A percentile compares a stretch with the other conserved stretches of the same genome.
Conservation (phyloP, 1,284 basidiomycete species). For the Irpex sp. region DNA sequence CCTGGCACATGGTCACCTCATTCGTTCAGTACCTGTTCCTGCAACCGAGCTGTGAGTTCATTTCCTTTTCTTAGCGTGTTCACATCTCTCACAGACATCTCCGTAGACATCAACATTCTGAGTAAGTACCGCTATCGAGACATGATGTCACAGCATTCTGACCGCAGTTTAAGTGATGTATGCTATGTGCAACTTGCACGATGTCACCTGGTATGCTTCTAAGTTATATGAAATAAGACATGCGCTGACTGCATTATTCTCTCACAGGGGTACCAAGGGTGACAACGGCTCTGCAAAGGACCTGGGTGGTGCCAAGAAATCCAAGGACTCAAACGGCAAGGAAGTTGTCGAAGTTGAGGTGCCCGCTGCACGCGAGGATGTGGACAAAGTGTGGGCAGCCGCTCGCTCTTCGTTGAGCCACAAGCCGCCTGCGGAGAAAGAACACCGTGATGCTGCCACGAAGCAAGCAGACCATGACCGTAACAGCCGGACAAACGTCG, state of each 20-base stretch:
- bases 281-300: slow-evolving; percentile 84
- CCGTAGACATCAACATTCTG: slow-evolving; percentile 81
- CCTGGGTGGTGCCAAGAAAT: slow-evolving; percentile 82
- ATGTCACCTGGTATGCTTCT: slow-evolving; percentile 67
- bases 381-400: slow-evolving; percentile 80
- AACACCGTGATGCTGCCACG: slow-evolving; percentile 81
- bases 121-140: slow-evolving; percentile 35
- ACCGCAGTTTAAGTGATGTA: slow-evolving; percentile 60
- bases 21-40: slow-evolving; percentile 84
- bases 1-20: slow-evolving; percentile 93
- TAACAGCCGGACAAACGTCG: slow-evolving; percentile 80
- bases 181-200: slow-evolving; percentile 87
- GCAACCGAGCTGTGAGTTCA: slow-evolving; percentile 60
- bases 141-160: background rate
- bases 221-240: slow-evolving; percentile 4
- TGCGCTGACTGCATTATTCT: background rate
- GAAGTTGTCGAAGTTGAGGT: slow-evolving; percentile 82
- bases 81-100: slow-evolving; percentile 13
- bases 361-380: slow-evolving; percentile 76
- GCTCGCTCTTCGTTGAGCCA: slow-evolving; percentile 62
- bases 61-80: background rate
- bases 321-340: slow-evolving; percentile 78
- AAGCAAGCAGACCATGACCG: slow-evolving; percentile 86
- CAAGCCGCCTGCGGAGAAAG: slow-evolving; percentile 63
- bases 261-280: slow-evolving; percentile 78